Evolutionary conservation across 73 alveolate genomes (phyloP).

Genomic region (Paramecium sonneborni): DNA sequence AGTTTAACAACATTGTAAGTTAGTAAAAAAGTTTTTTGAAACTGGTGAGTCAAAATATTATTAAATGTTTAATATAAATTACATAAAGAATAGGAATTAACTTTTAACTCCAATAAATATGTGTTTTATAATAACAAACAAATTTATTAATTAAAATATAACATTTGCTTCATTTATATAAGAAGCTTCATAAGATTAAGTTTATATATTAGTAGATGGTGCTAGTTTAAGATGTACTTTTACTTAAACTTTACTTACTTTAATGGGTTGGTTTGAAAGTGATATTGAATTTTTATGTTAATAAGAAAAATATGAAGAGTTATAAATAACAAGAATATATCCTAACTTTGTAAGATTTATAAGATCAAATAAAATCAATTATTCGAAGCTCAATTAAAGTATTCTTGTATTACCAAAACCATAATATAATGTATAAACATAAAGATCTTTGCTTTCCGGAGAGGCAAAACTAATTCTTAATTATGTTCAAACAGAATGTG

Average conservation of each 20-base stretch:
- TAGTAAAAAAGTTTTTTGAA: background rate
- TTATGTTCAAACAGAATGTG: background rate
- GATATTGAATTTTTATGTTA: background rate
- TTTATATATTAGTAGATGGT: background rate
- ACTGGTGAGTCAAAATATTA: conserved; percentile 23
- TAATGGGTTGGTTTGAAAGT: background rate
- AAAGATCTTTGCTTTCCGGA: background rate
- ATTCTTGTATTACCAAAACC: background rate
- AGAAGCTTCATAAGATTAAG: background rate
- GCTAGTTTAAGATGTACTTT: background rate
- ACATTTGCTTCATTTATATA: background rate
- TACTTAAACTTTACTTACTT: background rate
- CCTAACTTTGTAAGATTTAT: background rate
- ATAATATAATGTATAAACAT: background rate
- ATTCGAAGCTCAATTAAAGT: background rate
- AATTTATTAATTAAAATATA: background rate
- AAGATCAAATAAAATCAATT: background rate
- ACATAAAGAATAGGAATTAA: background rate
- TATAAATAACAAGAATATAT: background rate
- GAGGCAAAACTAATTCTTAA: background rate
- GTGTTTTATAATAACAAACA: background rate
- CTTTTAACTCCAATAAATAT: background rate
- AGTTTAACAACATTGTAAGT: background rate
- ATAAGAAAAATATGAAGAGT: background rate
- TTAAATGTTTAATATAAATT: background rate